phyloP scores from a whole-genome alignment of 768 basidiomycete genomes.

The Daedalea quercina region DNA sequence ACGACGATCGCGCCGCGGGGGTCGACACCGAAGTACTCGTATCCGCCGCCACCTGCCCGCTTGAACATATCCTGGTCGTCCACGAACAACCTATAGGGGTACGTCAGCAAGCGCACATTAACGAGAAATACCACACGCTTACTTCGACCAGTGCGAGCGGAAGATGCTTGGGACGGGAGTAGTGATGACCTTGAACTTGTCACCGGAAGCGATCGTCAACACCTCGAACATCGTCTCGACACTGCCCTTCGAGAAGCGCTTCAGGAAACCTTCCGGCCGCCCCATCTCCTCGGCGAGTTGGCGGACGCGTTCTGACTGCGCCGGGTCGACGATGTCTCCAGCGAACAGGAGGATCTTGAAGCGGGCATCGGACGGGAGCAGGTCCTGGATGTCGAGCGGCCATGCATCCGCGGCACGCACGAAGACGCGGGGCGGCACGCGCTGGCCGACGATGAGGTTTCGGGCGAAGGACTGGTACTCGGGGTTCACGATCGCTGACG shows the following conservation, averaged over 20 bases:
- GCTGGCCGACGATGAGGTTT: conserved; percentile 41
- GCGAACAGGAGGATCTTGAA: conserved; percentile 44
- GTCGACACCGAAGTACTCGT: conserved; percentile 47
- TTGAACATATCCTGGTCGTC: conserved; percentile 47
- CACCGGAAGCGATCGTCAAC: conserved; percentile 8
- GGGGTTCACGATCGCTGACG: conserved; percentile 31
- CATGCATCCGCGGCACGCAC: conserved; percentile 40
- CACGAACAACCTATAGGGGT: conserved; percentile 41
- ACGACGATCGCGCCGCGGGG: conserved; percentile 42
- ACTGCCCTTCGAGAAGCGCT: conserved; percentile 1
- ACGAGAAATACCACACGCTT: conserved; percentile 7
- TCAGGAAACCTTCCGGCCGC: conserved; percentile 14
- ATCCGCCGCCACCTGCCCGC: conserved; percentile 45
- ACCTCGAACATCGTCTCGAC: conserved; percentile 10
- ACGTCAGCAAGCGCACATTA: background rate
- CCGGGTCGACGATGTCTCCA: conserved; percentile 27
- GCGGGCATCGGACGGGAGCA: conserved; percentile 38
- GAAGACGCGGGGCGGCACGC: conserved; percentile 40
- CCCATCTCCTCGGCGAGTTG: conserved; percentile 16
- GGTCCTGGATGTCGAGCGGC: conserved; percentile 43
- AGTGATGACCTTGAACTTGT: conserved; percentile 7
- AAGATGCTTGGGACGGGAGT: conserved; percentile 38
- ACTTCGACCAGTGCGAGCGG: conserved; percentile 58
- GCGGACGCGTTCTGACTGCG: conserved; percentile 13
- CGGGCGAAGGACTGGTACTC: conserved; percentile 30